A percentile compares a stretch with the other conserved stretches of the same genome.
phyloP scores from a whole-genome alignment of 1,139 yeast genomes.

The Lodderomyces parapsilosis region DNA sequence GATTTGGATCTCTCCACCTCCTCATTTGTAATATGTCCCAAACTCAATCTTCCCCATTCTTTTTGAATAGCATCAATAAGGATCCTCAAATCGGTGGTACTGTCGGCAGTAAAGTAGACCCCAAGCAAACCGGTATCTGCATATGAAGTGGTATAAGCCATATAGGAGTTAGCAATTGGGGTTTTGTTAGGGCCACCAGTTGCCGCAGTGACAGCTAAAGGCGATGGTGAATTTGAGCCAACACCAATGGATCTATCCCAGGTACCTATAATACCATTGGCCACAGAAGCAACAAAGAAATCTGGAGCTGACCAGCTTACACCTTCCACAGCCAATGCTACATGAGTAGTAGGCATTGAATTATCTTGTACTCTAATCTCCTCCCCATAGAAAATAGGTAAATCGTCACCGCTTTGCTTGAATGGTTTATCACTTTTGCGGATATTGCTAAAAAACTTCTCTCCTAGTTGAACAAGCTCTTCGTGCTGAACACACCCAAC shows the following conservation, averaged over 20 bases:
- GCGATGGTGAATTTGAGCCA: slow-evolving; percentile 70
- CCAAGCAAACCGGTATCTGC: slow-evolving; percentile 99
- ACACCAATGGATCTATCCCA: slow-evolving; percentile 94
- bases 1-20: slow-evolving; percentile 95
- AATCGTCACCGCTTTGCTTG: slow-evolving; percentile 74
- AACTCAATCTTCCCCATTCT: slow-evolving; percentile 86
- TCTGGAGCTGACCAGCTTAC: slow-evolving; percentile 97
- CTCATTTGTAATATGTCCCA: slow-evolving; percentile 72
- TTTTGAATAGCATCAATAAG: slow-evolving; percentile 71
- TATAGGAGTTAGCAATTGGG: slow-evolving; percentile 85
- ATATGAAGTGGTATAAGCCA: slow-evolving; percentile 96
- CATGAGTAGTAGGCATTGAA: slow-evolving; percentile 83
- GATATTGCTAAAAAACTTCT: slow-evolving; percentile 73
- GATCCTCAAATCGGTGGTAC: slow-evolving; percentile 61
- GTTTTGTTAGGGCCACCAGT: slow-evolving; percentile 51
- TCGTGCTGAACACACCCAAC: slow-evolving; percentile 93
- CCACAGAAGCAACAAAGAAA: slow-evolving; percentile 91
- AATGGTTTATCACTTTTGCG: slow-evolving; percentile 62
- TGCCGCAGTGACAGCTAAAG: slow-evolving; percentile 75
- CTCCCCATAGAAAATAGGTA: slow-evolving; percentile 82
- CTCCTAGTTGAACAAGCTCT: slow-evolving; percentile 73
- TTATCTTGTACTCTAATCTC: slow-evolving; percentile 84
- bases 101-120: slow-evolving; percentile 83
- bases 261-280: slow-evolving; percentile 94
- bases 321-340: slow-evolving; percentile 96